A percentile compares a stretch with the other conserved stretches of the same genome.
Conservation (phyloP, 1,284 basidiomycete genomes). For the Naganishia liquefaciens region DNA sequence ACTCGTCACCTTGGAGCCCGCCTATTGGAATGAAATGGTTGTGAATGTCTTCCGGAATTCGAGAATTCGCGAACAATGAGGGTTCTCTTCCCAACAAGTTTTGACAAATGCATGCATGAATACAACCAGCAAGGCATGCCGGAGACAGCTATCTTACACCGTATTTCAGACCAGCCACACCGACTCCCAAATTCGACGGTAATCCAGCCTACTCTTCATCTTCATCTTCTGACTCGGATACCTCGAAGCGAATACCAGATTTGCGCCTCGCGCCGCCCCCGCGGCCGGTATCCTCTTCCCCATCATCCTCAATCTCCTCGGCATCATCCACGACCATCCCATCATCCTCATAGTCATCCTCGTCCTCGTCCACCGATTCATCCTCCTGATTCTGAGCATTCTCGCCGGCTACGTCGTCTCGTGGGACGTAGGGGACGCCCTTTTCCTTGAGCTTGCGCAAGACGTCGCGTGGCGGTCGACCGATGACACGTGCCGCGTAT, state of each 20-base stretch:
- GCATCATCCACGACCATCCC: constrained; percentile 28
- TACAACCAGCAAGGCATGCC: no score
- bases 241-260: constrained; percentile 12
- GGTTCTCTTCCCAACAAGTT: not conserved
- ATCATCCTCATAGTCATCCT: constrained; percentile 23
- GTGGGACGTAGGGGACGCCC: constrained; percentile 33
- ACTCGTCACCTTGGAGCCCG: no score
- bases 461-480: constrained; percentile 80
- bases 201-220: constrained; percentile 40
- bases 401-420: constrained; percentile 33
- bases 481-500: constrained; percentile 84
- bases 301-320: constrained; percentile 25
- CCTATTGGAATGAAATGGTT: no score
- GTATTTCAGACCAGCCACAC: no score
- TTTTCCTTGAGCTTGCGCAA: constrained; percentile 57
- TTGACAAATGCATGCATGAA: not conserved
- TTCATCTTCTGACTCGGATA: constrained; percentile 45
- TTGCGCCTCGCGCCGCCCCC: constrained; percentile 22
- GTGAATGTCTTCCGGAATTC: no score
- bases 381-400: constrained; percentile 29
- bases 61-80: no score
- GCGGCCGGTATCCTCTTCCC: constrained; percentile 24
- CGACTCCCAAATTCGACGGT: no score
- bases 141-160: no score
- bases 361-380: constrained; percentile 27